Evolutionary conservation across 164 flowering plant genomes (phyloP), one percentile per base, ranked within the genome.

Genomic region (Liriodendron chinense): DNA sequence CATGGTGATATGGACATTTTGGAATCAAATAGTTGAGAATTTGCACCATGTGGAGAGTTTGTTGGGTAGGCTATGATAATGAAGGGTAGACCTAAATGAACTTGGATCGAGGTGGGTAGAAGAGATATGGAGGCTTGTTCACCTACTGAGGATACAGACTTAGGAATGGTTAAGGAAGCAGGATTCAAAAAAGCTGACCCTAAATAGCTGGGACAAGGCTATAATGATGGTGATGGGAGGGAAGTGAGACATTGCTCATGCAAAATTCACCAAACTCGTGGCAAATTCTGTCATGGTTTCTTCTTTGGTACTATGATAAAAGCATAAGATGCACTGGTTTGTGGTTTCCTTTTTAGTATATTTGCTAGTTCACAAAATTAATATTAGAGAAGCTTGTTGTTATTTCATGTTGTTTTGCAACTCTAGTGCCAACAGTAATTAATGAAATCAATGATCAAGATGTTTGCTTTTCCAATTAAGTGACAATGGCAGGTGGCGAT

Each of bases 401-500:
- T 28, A 28, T 28, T 28, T 28, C 34, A 28, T 28, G 1, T 28
- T 5, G 4, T 28, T 28, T 28, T 28, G 34, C 34, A 28, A 28
- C 34, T 28, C 34, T 28, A 6, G 10, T 53, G 57, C 57, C 14
- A 53, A 5, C 10, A 6, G 18, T 53, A 53, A 53, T 10, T 53
- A 2, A 1, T 53, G 1, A 26, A 48, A n/a, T 74, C 12, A 50
- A 23, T 74, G 47, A n/a, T 73, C 12, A 28, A 28, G 34, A 28
- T 28, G 34, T 28, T 28, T 49, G 74, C 70, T n/a, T 69, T 49
- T 73, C 47, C 72, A 69, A 68, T 72, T 26, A 59, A 47, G 72
- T 75, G 62, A 78, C 34, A 70, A 72, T 61, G 80, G 84, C 93
- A 93, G 99, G 79, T 92, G 82, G 88, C 82, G 69, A 75, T 81